Conservation (phyloP, 768 basidiomycete genomes). For the Tricholoma hemisulphureum region DNA sequence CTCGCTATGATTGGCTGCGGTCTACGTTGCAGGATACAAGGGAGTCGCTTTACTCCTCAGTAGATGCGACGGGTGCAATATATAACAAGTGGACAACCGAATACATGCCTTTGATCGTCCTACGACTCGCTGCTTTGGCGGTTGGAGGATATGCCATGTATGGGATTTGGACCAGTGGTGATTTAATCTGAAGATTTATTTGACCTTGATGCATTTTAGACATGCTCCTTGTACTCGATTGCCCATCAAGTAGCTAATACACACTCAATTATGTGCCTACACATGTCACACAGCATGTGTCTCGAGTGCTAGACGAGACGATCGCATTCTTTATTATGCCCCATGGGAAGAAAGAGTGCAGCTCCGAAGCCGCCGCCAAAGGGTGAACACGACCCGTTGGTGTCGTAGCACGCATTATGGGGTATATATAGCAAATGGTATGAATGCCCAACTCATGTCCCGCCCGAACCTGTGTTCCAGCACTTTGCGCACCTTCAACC, state of each 20-base stretch:
- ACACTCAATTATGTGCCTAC: no score
- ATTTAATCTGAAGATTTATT: not conserved
- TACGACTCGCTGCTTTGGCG: conserved; percentile 30
- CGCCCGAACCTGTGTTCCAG: conserved; percentile 70
- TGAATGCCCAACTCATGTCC: no score
- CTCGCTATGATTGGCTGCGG: conserved; percentile 31
- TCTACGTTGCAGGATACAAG: conserved; percentile 34
- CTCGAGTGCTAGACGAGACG: no score
- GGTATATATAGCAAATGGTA: no score
- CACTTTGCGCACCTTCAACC: conserved; percentile 46
- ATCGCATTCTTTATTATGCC: no score
- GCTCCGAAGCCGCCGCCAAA: no score
- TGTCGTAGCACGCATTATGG: no score
- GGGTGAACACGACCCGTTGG: no score
- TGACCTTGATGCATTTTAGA: not conserved
- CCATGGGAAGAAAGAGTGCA: no score
- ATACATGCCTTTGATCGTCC: conserved; percentile 31
- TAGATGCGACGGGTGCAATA: conserved; percentile 34
- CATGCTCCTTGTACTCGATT: no score
- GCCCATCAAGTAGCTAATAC: no score
- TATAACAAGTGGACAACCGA: conserved; percentile 41
- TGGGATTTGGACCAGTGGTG: conserved; percentile 15
- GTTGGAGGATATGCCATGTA: conserved; percentile 31
- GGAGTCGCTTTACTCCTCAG: conserved; percentile 35
- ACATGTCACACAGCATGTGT: no score